Evolutionary conservation across 1,284 basidiomycete species (phyloP), one percentile per base, ranked within the genome.

Genomic region (Ceratobasidium sp.): DNA sequence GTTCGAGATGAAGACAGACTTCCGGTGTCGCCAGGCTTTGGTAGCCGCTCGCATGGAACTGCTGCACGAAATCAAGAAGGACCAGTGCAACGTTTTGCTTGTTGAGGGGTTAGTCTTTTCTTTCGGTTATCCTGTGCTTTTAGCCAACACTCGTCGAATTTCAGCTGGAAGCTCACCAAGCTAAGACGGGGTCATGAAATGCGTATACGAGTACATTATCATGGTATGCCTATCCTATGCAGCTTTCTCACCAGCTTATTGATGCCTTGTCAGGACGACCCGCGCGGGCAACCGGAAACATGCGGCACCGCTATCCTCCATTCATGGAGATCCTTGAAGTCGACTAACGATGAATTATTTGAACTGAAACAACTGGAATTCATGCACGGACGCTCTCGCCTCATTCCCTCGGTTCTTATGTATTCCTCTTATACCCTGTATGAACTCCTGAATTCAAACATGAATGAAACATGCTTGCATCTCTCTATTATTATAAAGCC

Each of bases 121-220:
- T 38, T 6, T 20, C 62, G n/a, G 26, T 50, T 56, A 20, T 56
- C 3, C n/a, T 26, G 20, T 67, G 17, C 33, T 38, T 13, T 33
- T 40, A 57, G 57, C 70, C 28, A 7, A 65, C 23, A 26, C 17
- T 13, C 9, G 28, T n/a, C n/a, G 23, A 57, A 9, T 46, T 7
- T 71, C 48, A 75, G 73, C 23, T 75, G 73, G 73, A 75, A 75
- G 46, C 61, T 75, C 26, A 75, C 73, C 59, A 75, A 75, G 52
- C 73, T 75, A 52, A 61, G 73, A 66, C 61, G 73, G 13, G 73
- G 73, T 40, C 73, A 52, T 15, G 73, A 75, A 50, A 75, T 75
- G 73, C 73, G 73, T 50, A 75, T 75, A 38, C 46, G 73, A 46
- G 73, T 75, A 57, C 73, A 75, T 59, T 75, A 75, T 50, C 73